Percentiles rank a stretch among this genome's conserved stretches.
Evolutionary conservation across 345 rosid genomes (phyloP).

Genomic region (Leavenworthia alabamica): DNA sequence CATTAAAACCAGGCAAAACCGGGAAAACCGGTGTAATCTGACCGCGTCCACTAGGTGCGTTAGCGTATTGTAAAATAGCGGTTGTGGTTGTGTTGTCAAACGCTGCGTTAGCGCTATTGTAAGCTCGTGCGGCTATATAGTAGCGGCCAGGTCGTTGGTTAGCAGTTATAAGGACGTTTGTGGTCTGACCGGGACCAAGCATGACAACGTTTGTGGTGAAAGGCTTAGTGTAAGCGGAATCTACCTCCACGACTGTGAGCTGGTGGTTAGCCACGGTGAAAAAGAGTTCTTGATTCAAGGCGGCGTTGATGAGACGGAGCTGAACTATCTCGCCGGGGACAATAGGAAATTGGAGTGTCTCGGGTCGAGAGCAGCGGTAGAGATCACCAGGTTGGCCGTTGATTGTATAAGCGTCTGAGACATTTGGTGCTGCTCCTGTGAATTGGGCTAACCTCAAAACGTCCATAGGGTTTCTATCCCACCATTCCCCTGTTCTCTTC

Average conservation of each 20-base stretch:
- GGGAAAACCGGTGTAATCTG: slow-evolving; percentile 38
- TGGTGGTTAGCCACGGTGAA: slow-evolving; percentile 55
- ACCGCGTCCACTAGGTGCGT: slow-evolving; percentile 27
- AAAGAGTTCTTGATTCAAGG: slow-evolving; percentile 63
- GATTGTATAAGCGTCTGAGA: slow-evolving; percentile 71
- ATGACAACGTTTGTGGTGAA: slow-evolving; percentile 45
- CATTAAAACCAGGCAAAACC: slow-evolving; percentile 46
- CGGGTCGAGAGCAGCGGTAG: slow-evolving; percentile 27
- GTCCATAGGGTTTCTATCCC: slow-evolving; percentile 60
- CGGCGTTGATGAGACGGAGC: slow-evolving; percentile 57
- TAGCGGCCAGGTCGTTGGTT: slow-evolving; percentile 38
- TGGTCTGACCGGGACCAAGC: slow-evolving; percentile 61
- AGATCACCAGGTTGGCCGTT: slow-evolving; percentile 61
- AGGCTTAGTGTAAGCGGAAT: slow-evolving; percentile 54
- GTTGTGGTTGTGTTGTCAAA: slow-evolving; percentile 53
- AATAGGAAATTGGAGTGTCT: neutral
- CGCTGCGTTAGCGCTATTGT: slow-evolving; percentile 46
- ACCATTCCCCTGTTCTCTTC: slow-evolving; percentile 57
- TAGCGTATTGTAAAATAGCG: slow-evolving; percentile 48
- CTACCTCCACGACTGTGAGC: slow-evolving; percentile 61
- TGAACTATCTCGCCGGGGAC: slow-evolving; percentile 44
- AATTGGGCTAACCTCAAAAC: slow-evolving; percentile 43
- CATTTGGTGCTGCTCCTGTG: slow-evolving; percentile 56
- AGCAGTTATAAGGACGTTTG: slow-evolving; percentile 46
- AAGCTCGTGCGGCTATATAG: slow-evolving; percentile 52